Evolutionary conservation across 768 basidiomycete species (phyloP), one percentile per base, ranked within the genome.

Genomic region (Lactarius hengduanensis): DNA sequence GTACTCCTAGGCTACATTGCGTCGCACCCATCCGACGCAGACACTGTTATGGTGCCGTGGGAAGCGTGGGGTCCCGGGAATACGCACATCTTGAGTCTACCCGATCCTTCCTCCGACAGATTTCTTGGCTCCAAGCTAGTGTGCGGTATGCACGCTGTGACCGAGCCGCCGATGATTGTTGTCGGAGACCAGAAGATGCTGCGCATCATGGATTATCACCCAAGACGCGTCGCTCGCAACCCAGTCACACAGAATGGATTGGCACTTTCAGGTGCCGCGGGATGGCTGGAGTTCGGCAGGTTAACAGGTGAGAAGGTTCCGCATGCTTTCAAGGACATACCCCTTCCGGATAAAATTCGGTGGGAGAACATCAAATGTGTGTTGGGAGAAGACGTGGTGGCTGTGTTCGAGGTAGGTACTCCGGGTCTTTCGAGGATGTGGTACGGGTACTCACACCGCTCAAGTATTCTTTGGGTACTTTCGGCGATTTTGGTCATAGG

Each of bases 311-410:
- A 18, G 32, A 18, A 30, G 20, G 38, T 41, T 45, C 36, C 63
- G 18, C 28, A 64, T n/a, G 34, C 28, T 26, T 13, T 28, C 38
- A 64, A 59, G 36, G 63, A 64, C 34, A 59, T 64, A 57, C 34
- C 45, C 6, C 34, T 64, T 6, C 57, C 63, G 9, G 26, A 28
- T 28, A 10, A 26, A n/a, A 26, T 64, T 18, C 16, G 20, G 34
- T 18, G 22, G 4, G 57, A 13, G 10, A 16, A 26, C 20, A 15
- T 54, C 50, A 41, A 11, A 47, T 59, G 38, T 28, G n/a, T 59
- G 11, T 22, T 64, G 16, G 57, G 63, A 3, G 63, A 64, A 54
- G 63, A 64, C 38, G 50, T 59, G 11, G 57, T 64, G 16, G 38
- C 32, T 26, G 18, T 59, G 7, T 32, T 64, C 15, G 38, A 64